Conservation (phyloP, 805 yeast genomes). For the Pichia thaimueangensis region DNA sequence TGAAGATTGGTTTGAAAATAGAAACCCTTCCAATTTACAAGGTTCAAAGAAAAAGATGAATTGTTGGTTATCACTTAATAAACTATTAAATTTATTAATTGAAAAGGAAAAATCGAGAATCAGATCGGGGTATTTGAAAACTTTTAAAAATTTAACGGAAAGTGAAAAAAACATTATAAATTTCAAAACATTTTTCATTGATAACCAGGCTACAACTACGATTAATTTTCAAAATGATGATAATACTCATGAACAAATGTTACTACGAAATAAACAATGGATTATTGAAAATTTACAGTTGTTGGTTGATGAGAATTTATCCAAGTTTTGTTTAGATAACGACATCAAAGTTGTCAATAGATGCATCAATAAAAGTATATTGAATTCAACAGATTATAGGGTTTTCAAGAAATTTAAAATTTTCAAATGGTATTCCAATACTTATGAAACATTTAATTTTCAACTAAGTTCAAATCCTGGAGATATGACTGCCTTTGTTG, state of each 20-base stretch:
- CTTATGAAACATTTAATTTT: slow-evolving; percentile 21
- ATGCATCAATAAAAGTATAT: slow-evolving; percentile 21
- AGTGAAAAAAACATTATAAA: slow-evolving; percentile 1
- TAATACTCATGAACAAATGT: no score
- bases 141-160: slow-evolving; percentile 2
- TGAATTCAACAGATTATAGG: slow-evolving; percentile 25
- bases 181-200: slow-evolving; percentile 7
- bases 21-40: slow-evolving; percentile 7
- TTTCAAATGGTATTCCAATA: slow-evolving; percentile 25
- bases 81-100: slow-evolving; percentile 20
- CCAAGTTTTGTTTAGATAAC: slow-evolving; percentile 23
- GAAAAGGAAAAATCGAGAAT: slow-evolving; percentile 19
- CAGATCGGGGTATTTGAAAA: slow-evolving; percentile 17
- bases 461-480: slow-evolving; percentile 13
- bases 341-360: slow-evolving; percentile 24
- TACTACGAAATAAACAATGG: slow-evolving; percentile 14
- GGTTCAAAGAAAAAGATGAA: slow-evolving; percentile 8
- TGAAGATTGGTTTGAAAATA: slow-evolving; percentile 12
- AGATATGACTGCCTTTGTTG: slow-evolving; percentile 20
- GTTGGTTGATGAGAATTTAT: slow-evolving; percentile 29
- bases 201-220: background rate
- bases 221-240: no score
- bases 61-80: slow-evolving; percentile 17
- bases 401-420: slow-evolving; percentile 25
- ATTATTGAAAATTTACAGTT: slow-evolving; percentile 21